Evolutionary conservation across 805 yeast genomes (phyloP).

Genomic region (Nakazawaea wickerhamii): DNA sequence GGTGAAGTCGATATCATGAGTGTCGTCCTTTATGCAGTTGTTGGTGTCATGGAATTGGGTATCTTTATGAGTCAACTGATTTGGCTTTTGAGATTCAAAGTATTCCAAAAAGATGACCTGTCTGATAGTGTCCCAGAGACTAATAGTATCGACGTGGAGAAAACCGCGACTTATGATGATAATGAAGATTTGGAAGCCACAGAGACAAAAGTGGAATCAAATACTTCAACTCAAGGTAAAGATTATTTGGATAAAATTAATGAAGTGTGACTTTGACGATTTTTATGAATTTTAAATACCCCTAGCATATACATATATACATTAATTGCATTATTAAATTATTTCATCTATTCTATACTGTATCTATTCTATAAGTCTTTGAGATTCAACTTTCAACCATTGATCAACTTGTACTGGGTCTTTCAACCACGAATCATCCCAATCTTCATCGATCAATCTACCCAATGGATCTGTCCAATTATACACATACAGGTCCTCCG

Average conservation of each 20-base stretch:
- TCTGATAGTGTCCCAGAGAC: slow-evolving; percentile 16
- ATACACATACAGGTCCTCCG: slow-evolving; percentile 15
- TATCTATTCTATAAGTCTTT: slow-evolving; percentile 12
- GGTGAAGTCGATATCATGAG: slow-evolving; percentile 76
- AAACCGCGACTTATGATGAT: not conserved
- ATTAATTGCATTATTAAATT: not conserved
- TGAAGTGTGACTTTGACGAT: not conserved
- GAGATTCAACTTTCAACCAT: slow-evolving; percentile 19
- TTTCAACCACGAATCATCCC: slow-evolving; percentile 18
- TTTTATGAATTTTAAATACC: not conserved
- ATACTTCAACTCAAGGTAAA: not conserved
- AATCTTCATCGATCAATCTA: slow-evolving; percentile 14
- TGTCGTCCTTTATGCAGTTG: slow-evolving; percentile 66
- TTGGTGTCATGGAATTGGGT: slow-evolving; percentile 73
- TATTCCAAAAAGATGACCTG: not conserved
- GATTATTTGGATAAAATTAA: not conserved
- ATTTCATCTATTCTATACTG: too few relatives aligned
- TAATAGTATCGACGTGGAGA: slow-evolving; percentile 4
- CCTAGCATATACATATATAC: too few relatives aligned
- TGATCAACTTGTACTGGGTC: slow-evolving; percentile 13
- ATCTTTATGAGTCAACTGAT: slow-evolving; percentile 64
- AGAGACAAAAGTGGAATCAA: slow-evolving; percentile 7
- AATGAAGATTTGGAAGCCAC: slow-evolving; percentile 11
- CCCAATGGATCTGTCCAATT: slow-evolving; percentile 17
- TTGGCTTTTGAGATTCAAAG: slow-evolving; percentile 53